Conservation (phyloP, 371 early-diverging fungal genomes). For the Thermomucor indicae-seudaticae region DNA sequence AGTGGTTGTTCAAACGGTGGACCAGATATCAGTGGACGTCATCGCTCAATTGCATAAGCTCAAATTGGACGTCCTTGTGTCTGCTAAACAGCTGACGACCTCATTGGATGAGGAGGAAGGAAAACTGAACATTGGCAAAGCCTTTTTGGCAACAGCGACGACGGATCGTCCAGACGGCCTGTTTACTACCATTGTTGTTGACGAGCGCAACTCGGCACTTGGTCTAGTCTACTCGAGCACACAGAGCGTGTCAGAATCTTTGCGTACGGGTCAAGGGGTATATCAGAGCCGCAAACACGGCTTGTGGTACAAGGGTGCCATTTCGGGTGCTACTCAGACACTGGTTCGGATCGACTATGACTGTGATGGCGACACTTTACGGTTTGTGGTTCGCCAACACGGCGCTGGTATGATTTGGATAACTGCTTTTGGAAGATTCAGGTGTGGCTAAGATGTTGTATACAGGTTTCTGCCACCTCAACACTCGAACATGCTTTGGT, state of each 20-base stretch:
- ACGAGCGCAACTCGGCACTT: conserved; percentile 81
- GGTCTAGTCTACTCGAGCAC: conserved; percentile 91
- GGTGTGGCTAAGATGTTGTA: background rate
- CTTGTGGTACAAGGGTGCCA: conserved; percentile 94
- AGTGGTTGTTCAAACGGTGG: conserved; percentile 31
- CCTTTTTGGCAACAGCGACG: conserved; percentile 57
- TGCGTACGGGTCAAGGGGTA: conserved; percentile 80
- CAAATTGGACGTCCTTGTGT: conserved; percentile 37
- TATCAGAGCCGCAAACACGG: conserved; percentile 91
- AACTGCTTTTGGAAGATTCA: background rate
- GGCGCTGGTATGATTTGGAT: conserved; percentile 63
- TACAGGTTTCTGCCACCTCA: conserved; percentile 91
- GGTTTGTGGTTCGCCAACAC: conserved; percentile 83
- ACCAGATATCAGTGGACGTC: conserved; percentile 25
- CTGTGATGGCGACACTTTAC: conserved; percentile 89
- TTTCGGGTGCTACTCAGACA: conserved; percentile 90
- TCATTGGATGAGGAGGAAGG: conserved; percentile 11
- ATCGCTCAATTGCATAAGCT: conserved; percentile 32
- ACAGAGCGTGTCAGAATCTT: conserved; percentile 78
- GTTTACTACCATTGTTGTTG: conserved; percentile 89
- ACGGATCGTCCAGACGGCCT: conserved; percentile 91
- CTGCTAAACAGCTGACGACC: conserved; percentile 32
- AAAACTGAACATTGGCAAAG: conserved; percentile 65
- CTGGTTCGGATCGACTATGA: conserved; percentile 76
- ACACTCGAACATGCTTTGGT: conserved; percentile 92